Base-by-base conservation (phyloP, 2,329 filamentous ascomycete species). In the Cadophora malorum region DNA sequence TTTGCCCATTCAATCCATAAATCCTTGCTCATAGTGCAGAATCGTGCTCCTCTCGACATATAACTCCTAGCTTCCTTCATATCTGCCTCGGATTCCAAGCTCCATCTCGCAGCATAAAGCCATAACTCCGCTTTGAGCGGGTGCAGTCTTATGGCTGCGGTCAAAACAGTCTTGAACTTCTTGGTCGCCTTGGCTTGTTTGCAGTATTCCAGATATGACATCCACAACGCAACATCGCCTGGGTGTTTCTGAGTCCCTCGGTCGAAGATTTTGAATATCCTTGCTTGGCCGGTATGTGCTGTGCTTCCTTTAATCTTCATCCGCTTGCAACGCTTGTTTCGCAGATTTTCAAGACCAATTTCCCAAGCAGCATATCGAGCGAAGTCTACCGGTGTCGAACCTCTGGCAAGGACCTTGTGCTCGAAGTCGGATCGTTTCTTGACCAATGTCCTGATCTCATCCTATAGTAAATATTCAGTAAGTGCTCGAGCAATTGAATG, bases 401-500 rank as follows among this genome's bases (percentile, higher is more conserved):
- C 93, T 28, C 93, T 90, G 3, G 93, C 90, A 70, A 97, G 92
- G 73, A 98, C 88, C 67, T 90, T 91, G 81, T 97, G 95, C 79
- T 99, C 96, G 78, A 94, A 96, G 75, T 96, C 92, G 76, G 93
- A 97, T 74, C 96, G 90, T 79, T 96, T 97, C 77, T 90, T 90
- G 63, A 96, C 91, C 72, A 99, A 94, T 56, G 91, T 90, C 70
- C 88, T 87, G 78, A 99, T 97, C 79, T 99, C 95, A 73, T 96
- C 92, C 89, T 96, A 75, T 52, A 45, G 2, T 38, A 25, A 63
- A 3, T 38, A 19, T 38, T 65, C 35, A 60, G 53, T n/a, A 21
- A 19, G 47, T 58, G 35, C 47, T 55, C 35, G 38, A 16, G 25
- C 10, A 33, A 35, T 49, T 12, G 12, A 38, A 47, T 66, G 67